Evolutionary conservation across 2,329 filamentous ascomycete species (phyloP), one percentile per base, ranked within the genome.

Genomic region (Aureobasidium sp.): DNA sequence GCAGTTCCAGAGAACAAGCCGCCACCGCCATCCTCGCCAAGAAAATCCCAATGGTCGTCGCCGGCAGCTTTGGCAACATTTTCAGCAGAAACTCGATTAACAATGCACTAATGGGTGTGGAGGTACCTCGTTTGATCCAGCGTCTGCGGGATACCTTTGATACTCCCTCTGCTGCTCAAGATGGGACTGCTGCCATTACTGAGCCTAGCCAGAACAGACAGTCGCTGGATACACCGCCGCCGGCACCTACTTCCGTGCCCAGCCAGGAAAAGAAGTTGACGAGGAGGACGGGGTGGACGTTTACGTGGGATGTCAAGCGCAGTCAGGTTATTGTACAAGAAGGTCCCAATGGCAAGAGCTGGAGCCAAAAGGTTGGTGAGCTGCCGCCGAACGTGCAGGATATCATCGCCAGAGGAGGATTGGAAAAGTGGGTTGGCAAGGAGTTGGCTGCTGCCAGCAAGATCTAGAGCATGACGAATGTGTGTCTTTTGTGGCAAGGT

Each of bases 1-100:
- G 91, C 20, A 85, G 80, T 62, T 91, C 86, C 0, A 80, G 92
- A 61, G 92, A 97, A 74, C 90, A 96, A 74, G 91, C 91, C 6
- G 92, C 92, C 0, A 97, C 93, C 0, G 88, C 91, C 0, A 88
- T 96, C 61, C 79, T 96, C 0, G 90, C 91, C 17, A 90, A 87
- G 75, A 75, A 87, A 67, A 92, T 95, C 63, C 88, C 87, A 0
- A 82, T 96, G 2, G 89, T 96, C 0, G 85, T 95, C 0, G 82
- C 88, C 0, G 89, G 88, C 52, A 91, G 86, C 75, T 92, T 96
- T 69, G 85, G 87, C 61, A 94, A 91, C 76, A 95, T 93, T 72
- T 96, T 94, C 72, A 81, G 80, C 68, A 79, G 90, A 3, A 91
- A 91, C 76, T 84, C 82, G 70, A 90, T 92, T 77, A 92, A 92